Conservation (phyloP, 306 rosid genomes). For the Hippophae tibetana region DNA sequence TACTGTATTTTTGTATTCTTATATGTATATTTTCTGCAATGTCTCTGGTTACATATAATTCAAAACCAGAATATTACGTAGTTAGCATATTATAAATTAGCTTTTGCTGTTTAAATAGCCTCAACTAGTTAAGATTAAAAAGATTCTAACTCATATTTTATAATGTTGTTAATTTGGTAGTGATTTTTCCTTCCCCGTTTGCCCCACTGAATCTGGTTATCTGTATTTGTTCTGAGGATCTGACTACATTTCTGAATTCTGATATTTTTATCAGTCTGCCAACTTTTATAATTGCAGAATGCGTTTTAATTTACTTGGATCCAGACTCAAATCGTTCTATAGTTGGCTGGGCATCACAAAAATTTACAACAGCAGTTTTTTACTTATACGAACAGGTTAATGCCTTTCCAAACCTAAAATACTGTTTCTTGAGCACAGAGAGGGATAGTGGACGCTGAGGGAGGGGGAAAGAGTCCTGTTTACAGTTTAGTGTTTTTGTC, state of each 20-base stretch:
- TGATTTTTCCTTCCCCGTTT: neutral
- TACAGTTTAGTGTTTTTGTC: neutral
- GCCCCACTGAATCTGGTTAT: neutral
- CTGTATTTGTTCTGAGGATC: conserved; percentile 12
- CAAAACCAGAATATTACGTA: too few species aligned
- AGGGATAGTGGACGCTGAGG: too few species aligned
- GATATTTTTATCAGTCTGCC: conserved; percentile 90
- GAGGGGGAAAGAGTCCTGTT: too few species aligned
- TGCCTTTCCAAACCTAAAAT: conserved; percentile 13
- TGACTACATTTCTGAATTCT: conserved; percentile 42
- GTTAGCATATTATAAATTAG: too few species aligned
- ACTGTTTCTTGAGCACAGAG: too few species aligned
- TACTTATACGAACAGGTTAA: conserved; percentile 93
- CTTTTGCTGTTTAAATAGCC: too few species aligned
- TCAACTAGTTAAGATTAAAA: too few species aligned
- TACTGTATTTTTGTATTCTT: conserved; percentile 2
- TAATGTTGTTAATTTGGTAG: too few species aligned
- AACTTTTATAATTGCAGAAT: conserved; percentile 98
- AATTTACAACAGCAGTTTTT: conserved; percentile 68
- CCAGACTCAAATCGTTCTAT: conserved; percentile 69
- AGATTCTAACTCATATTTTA: too few species aligned
- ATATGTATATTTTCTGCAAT: neutral
- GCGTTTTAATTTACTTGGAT: conserved; percentile 93
- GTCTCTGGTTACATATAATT: too few species aligned
- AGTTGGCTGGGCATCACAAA: conserved; percentile 79